Percentiles rank a stretch among this genome's conserved stretches.
Evolutionary conservation across 108 stramenopile genomes (phyloP).

Genomic region (Ochromonas danica): DNA sequence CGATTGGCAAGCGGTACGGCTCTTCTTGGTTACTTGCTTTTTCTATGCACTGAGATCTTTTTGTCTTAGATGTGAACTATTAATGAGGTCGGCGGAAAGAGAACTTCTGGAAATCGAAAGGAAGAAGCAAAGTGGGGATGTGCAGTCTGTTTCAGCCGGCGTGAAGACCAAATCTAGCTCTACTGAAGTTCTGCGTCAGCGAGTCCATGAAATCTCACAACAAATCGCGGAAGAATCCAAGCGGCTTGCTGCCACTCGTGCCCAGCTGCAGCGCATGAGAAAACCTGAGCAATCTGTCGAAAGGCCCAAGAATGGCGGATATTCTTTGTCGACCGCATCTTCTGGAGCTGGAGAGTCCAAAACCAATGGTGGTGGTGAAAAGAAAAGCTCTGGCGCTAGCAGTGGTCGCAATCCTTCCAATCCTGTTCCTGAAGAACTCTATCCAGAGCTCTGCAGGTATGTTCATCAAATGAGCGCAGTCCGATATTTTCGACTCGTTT

Average conservation of each 20-base stretch:
- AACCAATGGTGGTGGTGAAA: background rate
- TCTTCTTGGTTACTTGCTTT: too few relatives aligned
- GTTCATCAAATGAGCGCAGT: background rate
- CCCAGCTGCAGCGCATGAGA: background rate
- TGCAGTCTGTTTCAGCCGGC: background rate
- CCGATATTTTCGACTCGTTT: too few relatives aligned
- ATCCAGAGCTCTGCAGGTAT: slow-evolving; percentile 28
- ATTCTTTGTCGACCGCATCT: background rate
- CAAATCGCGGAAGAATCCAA: slow-evolving; percentile 24
- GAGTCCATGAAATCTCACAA: slow-evolving; percentile 1
- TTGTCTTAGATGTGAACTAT: background rate
- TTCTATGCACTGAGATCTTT: too few relatives aligned
- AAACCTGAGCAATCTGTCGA: background rate
- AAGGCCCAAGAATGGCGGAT: background rate
- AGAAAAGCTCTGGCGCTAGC: background rate
- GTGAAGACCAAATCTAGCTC: background rate
- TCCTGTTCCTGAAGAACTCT: background rate
- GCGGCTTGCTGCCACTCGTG: background rate
- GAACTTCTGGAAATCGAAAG: slow-evolving; percentile 31
- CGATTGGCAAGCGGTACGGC: slow-evolving; percentile 23
- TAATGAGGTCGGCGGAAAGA: slow-evolving; percentile 26
- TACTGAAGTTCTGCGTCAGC: background rate
- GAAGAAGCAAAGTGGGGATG: background rate
- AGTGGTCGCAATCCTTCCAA: background rate
- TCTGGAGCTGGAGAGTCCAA: background rate